Evolutionary conservation across 768 basidiomycete genomes (phyloP).

Genomic region (Boletus patriciae): DNA sequence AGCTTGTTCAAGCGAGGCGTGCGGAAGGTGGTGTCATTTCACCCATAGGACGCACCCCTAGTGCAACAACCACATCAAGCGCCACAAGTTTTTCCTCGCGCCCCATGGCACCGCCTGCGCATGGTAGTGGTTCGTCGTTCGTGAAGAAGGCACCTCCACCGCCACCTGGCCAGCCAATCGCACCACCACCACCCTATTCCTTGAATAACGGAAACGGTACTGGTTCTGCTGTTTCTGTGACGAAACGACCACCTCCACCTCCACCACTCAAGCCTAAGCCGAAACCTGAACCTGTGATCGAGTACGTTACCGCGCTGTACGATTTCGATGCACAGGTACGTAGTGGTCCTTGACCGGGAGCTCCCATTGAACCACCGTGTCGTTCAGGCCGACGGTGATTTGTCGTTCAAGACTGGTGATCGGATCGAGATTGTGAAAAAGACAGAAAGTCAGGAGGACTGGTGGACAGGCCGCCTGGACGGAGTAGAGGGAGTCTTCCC

Average conservation of each 20-base stretch:
- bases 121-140: slow-evolving; percentile 31
- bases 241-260: slow-evolving; percentile 85
- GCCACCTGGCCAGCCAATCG: slow-evolving; percentile 29
- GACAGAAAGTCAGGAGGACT: slow-evolving; percentile 83
- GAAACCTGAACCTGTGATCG: slow-evolving; percentile 56
- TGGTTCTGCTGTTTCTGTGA: slow-evolving; percentile 36
- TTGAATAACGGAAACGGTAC: slow-evolving; percentile 25
- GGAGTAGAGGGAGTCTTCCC: slow-evolving; percentile 90
- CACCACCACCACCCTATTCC: slow-evolving; percentile 47
- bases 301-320: slow-evolving; percentile 90
- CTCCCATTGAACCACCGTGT: not conserved
- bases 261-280: slow-evolving; percentile 91
- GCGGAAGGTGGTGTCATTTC: slow-evolving; percentile 31
- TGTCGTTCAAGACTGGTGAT: slow-evolving; percentile 88
- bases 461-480: slow-evolving; percentile 93
- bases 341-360: not conserved
- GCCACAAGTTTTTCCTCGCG: slow-evolving; percentile 28
- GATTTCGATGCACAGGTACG: slow-evolving; percentile 89
- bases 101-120: slow-evolving; percentile 24
- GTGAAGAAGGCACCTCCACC: slow-evolving; percentile 45
- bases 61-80: slow-evolving; percentile 28
- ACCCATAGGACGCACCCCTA: slow-evolving; percentile 36
- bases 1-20: slow-evolving; percentile 61
- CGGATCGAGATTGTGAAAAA: slow-evolving; percentile 86
- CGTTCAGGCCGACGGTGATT: slow-evolving; percentile 82